phyloP scores from a whole-genome alignment of 257 asterid genomes.

The Haberlea rhodopensis region DNA sequence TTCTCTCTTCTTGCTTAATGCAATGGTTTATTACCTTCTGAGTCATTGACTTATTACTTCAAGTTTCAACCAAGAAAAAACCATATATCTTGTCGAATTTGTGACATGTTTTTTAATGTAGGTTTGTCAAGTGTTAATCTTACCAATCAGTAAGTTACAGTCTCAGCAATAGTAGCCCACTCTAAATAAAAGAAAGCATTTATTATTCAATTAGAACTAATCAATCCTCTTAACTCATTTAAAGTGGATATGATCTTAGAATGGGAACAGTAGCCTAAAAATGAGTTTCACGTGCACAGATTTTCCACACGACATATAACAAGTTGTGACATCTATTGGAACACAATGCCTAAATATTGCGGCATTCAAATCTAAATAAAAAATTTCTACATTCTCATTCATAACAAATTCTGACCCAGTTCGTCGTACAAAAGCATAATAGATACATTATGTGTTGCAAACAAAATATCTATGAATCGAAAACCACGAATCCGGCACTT shows the following conservation, averaged over 20 bases:
- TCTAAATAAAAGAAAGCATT: not conserved
- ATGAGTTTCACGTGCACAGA: no score
- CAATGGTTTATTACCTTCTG: not conserved
- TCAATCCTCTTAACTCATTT: no score
- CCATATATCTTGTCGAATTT: not conserved
- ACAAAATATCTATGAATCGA: not conserved
- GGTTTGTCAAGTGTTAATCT: constrained; percentile 9
- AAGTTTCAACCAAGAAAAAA: not conserved
- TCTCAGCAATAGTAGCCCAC: constrained; percentile 4
- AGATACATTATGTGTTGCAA: not conserved
- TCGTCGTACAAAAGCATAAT: not conserved
- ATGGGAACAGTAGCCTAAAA: no score
- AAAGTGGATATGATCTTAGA: no score
- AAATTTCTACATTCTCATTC: not conserved
- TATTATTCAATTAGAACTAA: not conserved
- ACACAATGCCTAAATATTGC: not conserved
- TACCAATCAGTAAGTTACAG: not conserved
- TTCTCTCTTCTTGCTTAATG: constrained; percentile 18
- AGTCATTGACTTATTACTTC: constrained; percentile 14
- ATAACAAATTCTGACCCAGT: not conserved
- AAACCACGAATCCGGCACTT: not conserved
- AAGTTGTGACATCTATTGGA: no score
- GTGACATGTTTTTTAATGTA: not conserved
- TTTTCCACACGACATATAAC: no score
- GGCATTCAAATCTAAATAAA: not conserved